Conservation (phyloP, 305 asterid genomes). For the Fraxinus albicans region DNA sequence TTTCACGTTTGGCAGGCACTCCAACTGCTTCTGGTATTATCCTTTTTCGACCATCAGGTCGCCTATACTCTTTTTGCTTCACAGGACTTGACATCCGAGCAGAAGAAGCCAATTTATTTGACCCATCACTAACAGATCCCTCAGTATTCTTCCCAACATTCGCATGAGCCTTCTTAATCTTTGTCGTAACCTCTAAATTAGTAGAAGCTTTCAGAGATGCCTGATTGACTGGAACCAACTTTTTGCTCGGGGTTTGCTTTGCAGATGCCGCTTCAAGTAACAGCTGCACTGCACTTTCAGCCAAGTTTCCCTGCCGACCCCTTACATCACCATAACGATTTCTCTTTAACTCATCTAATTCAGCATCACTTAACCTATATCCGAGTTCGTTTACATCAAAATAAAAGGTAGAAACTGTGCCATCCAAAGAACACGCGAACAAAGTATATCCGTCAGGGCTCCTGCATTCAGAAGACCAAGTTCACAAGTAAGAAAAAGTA, state of each 20-base stretch:
- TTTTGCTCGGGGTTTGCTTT: constrained; percentile 53
- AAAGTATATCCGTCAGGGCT: constrained; percentile 95
- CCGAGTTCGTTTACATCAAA: constrained; percentile 84
- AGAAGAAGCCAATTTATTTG: constrained; percentile 47
- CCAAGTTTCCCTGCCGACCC: constrained; percentile 81
- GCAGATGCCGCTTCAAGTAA: constrained; percentile 83
- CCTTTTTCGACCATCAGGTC: constrained; percentile 97
- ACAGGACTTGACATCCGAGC: constrained; percentile 75
- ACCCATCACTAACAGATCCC: constrained; percentile 43
- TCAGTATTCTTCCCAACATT: constrained; percentile 56
- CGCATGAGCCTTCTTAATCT: constrained; percentile 35
- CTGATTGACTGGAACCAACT: constrained; percentile 40
- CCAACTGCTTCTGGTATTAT: constrained; percentile 99
- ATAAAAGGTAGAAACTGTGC: constrained; percentile 86
- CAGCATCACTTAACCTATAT: constrained; percentile 64
- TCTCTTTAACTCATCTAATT: constrained; percentile 79
- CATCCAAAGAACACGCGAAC: constrained; percentile 95
- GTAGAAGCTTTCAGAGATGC: constrained; percentile 46
- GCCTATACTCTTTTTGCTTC: constrained; percentile 87
- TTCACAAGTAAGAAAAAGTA: constrained; percentile 12
- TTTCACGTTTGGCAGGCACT: constrained; percentile 51
- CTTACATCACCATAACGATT: constrained; percentile 85
- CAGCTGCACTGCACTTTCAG: constrained; percentile 87
- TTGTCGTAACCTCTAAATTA: constrained; percentile 37
- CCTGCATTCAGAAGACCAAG: constrained; percentile 49